phyloP scores from a whole-genome alignment of 495 filamentous ascomycete species.

The Annulohypoxylon nitens region DNA sequence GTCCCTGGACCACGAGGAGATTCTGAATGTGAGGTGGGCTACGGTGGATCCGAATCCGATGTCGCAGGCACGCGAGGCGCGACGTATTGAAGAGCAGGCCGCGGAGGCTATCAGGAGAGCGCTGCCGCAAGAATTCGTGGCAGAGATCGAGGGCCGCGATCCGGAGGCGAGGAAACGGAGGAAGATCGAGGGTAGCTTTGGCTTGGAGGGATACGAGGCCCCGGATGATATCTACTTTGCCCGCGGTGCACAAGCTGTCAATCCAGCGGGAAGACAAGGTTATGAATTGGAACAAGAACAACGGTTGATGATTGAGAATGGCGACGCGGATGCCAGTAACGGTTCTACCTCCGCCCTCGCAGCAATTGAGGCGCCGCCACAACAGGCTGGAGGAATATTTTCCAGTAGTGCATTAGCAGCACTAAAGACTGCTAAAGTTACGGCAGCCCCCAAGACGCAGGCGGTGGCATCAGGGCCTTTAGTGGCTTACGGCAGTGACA shows the following conservation, averaged over 20 bases:
- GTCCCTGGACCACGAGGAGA: conserved; percentile 85
- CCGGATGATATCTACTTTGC: conserved; percentile 96
- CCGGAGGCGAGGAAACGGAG: conserved; percentile 86
- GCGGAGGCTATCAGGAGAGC: conserved; percentile 93
- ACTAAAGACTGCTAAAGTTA: conserved; percentile 67
- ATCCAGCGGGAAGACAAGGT: conserved; percentile 66
- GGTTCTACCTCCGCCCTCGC: conserved; percentile 46
- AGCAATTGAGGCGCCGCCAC: conserved; percentile 60
- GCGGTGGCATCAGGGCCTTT: conserved; percentile 72
- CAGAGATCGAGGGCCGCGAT: conserved; percentile 92
- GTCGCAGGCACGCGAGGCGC: conserved; percentile 92
- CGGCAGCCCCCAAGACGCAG: conserved; percentile 64
- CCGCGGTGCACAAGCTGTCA: conserved; percentile 69
- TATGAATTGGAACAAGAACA: conserved; percentile 63
- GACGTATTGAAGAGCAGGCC: conserved; percentile 95
- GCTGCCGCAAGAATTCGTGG: conserved; percentile 91
- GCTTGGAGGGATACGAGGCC: conserved; percentile 90
- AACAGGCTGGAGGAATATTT: conserved; percentile 75
- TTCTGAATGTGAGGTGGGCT: conserved; percentile 97
- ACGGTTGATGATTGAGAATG: conserved; percentile 64
- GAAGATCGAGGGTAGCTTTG: conserved; percentile 91
- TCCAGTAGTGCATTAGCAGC: conserved; percentile 83
- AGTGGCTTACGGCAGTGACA: conserved; percentile 92
- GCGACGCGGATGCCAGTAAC: conserved; percentile 31
- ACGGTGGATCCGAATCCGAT: conserved; percentile 96